Percentiles rank a stretch among this genome's conserved stretches.
Conservation (phyloP, 257 asterid genomes). For the Anisodus tanguticus region DNA sequence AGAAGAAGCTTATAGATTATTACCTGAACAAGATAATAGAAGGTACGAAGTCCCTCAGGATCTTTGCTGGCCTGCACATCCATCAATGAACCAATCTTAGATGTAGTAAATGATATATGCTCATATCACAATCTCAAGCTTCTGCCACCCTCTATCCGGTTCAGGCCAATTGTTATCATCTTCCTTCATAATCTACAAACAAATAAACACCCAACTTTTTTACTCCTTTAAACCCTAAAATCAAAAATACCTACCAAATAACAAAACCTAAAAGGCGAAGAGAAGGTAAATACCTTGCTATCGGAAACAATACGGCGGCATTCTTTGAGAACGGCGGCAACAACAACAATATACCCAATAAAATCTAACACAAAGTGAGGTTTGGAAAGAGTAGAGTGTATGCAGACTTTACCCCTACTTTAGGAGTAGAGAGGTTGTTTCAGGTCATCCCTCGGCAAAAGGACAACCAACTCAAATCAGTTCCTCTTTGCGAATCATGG, state of each 20-base stretch:
- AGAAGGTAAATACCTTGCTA: constrained; percentile 54
- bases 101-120: constrained; percentile 90
- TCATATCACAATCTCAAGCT: constrained; percentile 57
- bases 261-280: neutral
- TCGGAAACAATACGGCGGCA: constrained; percentile 87
- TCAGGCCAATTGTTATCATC: constrained; percentile 96
- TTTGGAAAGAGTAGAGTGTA: no score
- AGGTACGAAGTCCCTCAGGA: constrained; percentile 77
- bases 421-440: no score
- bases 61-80: constrained; percentile 92
- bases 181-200: constrained; percentile 84
- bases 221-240: neutral
- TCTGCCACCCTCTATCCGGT: constrained; percentile 97
- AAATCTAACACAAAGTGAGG: no score
- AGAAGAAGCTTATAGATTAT: no score
- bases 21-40: no score
- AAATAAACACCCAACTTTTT: neutral
- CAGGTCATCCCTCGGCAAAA: no score
- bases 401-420: no score
- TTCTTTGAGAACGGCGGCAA: constrained; percentile 83
- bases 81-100: constrained; percentile 95
- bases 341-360: constrained; percentile 8
- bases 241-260: neutral
- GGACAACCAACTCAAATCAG: no score
- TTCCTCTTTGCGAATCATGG: constrained; percentile 92